Evolutionary conservation across 2,329 filamentous ascomycete species (phyloP), one percentile per base, ranked within the genome.

Genomic region (Phaeomoniella chlamydospora): DNA sequence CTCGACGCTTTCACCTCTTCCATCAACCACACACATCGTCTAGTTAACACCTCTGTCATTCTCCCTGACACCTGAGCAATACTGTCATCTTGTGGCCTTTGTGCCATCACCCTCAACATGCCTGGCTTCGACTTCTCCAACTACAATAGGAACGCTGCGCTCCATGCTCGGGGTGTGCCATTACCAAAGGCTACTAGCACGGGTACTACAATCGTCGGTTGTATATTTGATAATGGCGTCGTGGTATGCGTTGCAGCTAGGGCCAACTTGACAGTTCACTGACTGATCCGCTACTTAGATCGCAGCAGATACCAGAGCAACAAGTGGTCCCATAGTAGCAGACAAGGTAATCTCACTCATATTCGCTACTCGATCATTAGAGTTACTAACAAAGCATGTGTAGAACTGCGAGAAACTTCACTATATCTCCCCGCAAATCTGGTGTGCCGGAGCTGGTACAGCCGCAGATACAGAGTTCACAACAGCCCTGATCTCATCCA

Each of bases 381-480:
- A n/a, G n/a, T n/a, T n/a, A n/a, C n/a, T n/a, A n/a, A n/a, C n/a
- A n/a, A n/a, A n/a, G n/a, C n/a, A n/a, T n/a, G n/a, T 14, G 38
- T 49, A 76, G 84, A 98, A 98, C 74, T 96, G 90, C 70, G 88
- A 98, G 68, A 98, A 98, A 70, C 78, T 98, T 45, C 90, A 98
- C 68, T 98, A 92, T 71, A 98, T 98, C 60, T 73, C 90, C 31
- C 88, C 90, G 41, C 86, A 94, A 62, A 98, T 98, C 64, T 98
- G 90, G 90, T 98, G 90, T 64, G 90, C 90, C 6, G 90, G 90
- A 49, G 92, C 90, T 48, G 90, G 92, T 61, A 98, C 90, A 35
- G 90, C 90, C 43, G 90, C 90, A 52, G 90, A 98, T 62, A 96
- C 88, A 47, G 90, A 98, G 68, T 98, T 98, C 71, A 98, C 90